These are phyloP conservation scores for Leccinum arenicola DNA, from an alignment of 768 basidiomycete species.

Conservation along the genomic window DNA sequence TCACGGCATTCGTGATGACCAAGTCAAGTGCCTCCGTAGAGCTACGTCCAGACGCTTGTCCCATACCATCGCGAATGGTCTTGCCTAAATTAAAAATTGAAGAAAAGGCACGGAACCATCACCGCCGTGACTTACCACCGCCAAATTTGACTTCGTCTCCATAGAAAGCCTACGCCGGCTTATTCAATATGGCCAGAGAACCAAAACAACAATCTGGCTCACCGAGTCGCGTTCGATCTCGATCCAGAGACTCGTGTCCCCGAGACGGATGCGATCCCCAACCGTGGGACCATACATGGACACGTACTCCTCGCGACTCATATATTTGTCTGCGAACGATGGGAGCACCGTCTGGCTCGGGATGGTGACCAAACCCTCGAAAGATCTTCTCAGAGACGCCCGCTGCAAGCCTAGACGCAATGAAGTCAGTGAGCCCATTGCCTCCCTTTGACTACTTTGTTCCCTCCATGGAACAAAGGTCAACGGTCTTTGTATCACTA, in stretches of 20 bases:
- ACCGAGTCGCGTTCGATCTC: slow-evolving; percentile 87
- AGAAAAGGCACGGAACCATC: background rate
- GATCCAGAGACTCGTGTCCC: slow-evolving; percentile 89
- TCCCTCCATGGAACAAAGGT: slow-evolving; percentile 73
- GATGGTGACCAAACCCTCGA: slow-evolving; percentile 64
- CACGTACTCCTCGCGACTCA: slow-evolving; percentile 74
- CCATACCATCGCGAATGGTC: slow-evolving; percentile 95
- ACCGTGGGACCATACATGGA: slow-evolving; percentile 95
- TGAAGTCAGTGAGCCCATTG: slow-evolving; percentile 48
- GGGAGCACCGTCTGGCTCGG: slow-evolving; percentile 60
- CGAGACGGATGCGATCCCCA: slow-evolving; percentile 85
- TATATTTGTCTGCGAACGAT: slow-evolving; percentile 48
- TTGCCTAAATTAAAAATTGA: slow-evolving; percentile 56
- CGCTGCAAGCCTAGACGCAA: slow-evolving; percentile 52
- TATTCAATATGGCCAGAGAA: background rate
- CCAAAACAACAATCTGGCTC: slow-evolving; percentile 2
- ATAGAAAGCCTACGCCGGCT: slow-evolving; percentile 61
- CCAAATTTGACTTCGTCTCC: slow-evolving; percentile 99
- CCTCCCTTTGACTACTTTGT: slow-evolving; percentile 71
- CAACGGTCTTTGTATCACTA: slow-evolving; percentile 82
- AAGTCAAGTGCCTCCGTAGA: slow-evolving; percentile 77
- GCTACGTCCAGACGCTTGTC: slow-evolving; percentile 75
- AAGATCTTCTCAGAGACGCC: slow-evolving; percentile 18
- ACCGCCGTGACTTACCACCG: slow-evolving; percentile 53
- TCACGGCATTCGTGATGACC: slow-evolving; percentile 92